phyloP scores from a whole-genome alignment of 2,329 filamentous ascomycete genomes.

The Monosporascus sp. region DNA sequence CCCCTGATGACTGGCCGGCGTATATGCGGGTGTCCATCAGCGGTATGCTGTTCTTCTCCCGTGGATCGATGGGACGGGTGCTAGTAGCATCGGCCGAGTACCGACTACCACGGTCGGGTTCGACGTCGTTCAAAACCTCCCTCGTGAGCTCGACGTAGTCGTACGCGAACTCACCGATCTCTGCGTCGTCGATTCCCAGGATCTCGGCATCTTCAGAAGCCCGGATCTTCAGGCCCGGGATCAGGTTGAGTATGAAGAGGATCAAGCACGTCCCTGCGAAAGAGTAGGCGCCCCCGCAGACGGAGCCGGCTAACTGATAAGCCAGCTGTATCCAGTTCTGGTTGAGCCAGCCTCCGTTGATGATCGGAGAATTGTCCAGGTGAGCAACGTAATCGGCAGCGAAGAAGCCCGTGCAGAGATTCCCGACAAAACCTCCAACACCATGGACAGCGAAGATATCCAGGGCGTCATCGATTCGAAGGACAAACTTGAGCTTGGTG shows the following conservation, averaged over 20 bases:
- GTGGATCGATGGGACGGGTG: conserved; percentile 32
- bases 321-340: conserved; percentile 77
- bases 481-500: conserved; percentile 82
- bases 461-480: conserved; percentile 76
- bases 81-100: conserved; percentile 36
- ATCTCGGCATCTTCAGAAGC: conserved; percentile 74
- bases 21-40: conserved; percentile 41
- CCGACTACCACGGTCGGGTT: conserved; percentile 38
- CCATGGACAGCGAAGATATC: conserved; percentile 85
- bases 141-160: conserved; percentile 76
- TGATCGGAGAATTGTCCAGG: conserved; percentile 64
- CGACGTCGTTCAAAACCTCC: conserved; percentile 43
- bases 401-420: conserved; percentile 75
- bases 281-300: conserved; percentile 70
- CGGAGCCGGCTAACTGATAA: conserved; percentile 78
- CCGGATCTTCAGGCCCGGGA: conserved; percentile 71
- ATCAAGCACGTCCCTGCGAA: conserved; percentile 75
- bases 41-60: conserved; percentile 46
- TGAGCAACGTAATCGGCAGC: conserved; percentile 80
- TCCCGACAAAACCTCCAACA: conserved; percentile 73
- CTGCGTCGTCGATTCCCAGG: conserved; percentile 79
- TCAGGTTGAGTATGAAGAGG: conserved; percentile 72
- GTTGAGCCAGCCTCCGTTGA: conserved; percentile 77
- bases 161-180: conserved; percentile 93
- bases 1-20: conserved; percentile 26